Evolutionary conservation across 208 protist species (phyloP), one percentile per base, ranked within the genome.

Genomic region (Acanthamoeba healyi): DNA sequence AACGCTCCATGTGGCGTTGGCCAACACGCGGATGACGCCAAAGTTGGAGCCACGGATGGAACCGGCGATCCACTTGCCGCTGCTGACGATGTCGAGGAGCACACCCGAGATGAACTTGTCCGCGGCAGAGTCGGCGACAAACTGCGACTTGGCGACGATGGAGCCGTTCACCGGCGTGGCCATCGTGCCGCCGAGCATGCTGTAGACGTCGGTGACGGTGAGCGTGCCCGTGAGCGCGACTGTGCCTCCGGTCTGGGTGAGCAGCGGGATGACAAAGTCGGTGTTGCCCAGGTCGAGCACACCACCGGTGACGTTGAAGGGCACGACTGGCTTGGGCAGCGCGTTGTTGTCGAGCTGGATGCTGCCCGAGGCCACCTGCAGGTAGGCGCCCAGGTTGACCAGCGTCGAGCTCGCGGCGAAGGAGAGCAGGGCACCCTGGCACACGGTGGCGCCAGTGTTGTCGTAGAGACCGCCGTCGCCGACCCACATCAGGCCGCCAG

Each of bases 331-430:
- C 54, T 42, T 15, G 22, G 86, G 86, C 40, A 92, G 86, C 36
- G 6, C 58, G 42, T 67, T 92, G 86, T 92, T 92, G 86, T 51
- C 44, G 49, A 92, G n/a, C 36, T 92, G 86, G 29, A 92, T 46
- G 29, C 58, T 51, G n/a, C 86, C 86, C 0, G 40, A 12, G 26
- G 38, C n/a, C 56, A 92, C 86, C 26, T 67, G 56, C 6, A 92
- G 29, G 56, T 49, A 92, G 38, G 86, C 32, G 32, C 86, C 86
- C 56, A 92, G 24, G 86, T 92, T 74, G 65, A 92, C 65, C 26
- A 92, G 86, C 58, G 32, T 5, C n/a, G 58, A 58, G 86, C 34
- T 77, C 29, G 56, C 0, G 38, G 26, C 86, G 42, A 92, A 92
- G 38, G 86, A 49, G 29, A 92, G 56, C 34, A 40, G 19, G 38